Evolutionary conservation across 2,329 filamentous ascomycete species (phyloP), one percentile per base, ranked within the genome.

Genomic region (Cryphonectria carpinicola): DNA sequence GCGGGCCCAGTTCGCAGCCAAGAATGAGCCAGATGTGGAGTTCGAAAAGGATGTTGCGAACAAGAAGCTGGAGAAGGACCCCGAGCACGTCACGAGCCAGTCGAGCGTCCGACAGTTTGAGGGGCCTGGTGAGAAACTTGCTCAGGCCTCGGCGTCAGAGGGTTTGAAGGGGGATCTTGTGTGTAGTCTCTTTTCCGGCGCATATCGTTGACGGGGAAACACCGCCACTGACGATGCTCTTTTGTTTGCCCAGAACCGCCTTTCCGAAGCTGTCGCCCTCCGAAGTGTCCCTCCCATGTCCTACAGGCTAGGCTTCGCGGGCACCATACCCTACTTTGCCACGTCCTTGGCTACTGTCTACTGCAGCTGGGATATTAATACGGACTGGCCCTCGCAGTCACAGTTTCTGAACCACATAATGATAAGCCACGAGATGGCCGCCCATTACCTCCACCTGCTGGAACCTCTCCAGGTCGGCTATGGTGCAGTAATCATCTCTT

Each of bases 381-480:
- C 91, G 72, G 83, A 88, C 0, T 82, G 83, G 77, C 86, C 88
- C 1, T 82, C 84, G 22, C 83, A 84, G 10, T 93, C 92, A 43
- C 84, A 86, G 39, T 84, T 92, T 66, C 78, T 94, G 60, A 87
- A 96, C 78, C 88, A 84, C 70, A 82, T 90, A 68, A 78, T 95
- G 71, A 81, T 97, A 74, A 88, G 86, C 74, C 89, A 90, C 65
- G 88, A 94, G 65, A 91, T 88, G 3, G 94, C 94, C 2, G 88
- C 90, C 72, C 82, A 92, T 35, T 84, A 94, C 69, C 86, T 98
- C 13, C 87, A 91, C 74, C 80, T 94, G 22, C 85, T 97, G 41
- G 94, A 97, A 82, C 94, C 94, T 17, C 83, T 98, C 67, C 95
- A 98, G 81, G 87, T 98, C 68, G 95, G 94, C 71, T 97, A 97